phyloP scores from a whole-genome alignment of 2,329 filamentous ascomycete genomes.

The Akanthomyces uredinophilus region DNA sequence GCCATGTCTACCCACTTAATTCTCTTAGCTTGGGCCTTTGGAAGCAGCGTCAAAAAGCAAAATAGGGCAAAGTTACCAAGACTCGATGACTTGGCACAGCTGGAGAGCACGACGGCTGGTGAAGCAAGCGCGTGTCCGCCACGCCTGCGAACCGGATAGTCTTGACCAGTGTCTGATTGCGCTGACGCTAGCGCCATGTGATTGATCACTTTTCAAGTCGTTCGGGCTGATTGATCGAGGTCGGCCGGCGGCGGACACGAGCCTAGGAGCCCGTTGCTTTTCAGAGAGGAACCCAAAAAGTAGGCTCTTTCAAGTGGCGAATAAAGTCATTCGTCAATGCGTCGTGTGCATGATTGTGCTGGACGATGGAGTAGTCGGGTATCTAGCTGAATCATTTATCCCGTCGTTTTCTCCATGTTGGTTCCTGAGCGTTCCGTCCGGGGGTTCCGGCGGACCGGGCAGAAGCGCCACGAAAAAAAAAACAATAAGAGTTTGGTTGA shows the following conservation, averaged over 20 bases:
- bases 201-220: not conserved
- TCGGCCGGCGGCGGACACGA: not conserved
- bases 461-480: not conserved
- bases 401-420: not conserved
- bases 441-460: not conserved
- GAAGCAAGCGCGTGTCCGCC: not conserved
- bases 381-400: too few species aligned
- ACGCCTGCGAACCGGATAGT: not conserved
- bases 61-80: not conserved
- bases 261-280: not conserved
- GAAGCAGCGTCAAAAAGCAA: not conserved
- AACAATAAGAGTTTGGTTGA: not conserved
- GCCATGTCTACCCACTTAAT: not conserved
- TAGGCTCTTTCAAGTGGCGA: too few species aligned
- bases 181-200: not conserved
- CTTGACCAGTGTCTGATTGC: conserved; percentile 2
- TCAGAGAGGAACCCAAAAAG: too few species aligned
- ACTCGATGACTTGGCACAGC: not conserved
- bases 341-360: too few species aligned
- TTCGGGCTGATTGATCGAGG: not conserved
- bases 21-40: not conserved
- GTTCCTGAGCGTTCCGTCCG: not conserved
- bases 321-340: too few species aligned
- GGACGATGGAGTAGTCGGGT: too few species aligned
- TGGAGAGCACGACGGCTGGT: too few species aligned